Evolutionary conservation across 805 yeast genomes (phyloP).

Genomic region (Candida silvicultrix): DNA sequence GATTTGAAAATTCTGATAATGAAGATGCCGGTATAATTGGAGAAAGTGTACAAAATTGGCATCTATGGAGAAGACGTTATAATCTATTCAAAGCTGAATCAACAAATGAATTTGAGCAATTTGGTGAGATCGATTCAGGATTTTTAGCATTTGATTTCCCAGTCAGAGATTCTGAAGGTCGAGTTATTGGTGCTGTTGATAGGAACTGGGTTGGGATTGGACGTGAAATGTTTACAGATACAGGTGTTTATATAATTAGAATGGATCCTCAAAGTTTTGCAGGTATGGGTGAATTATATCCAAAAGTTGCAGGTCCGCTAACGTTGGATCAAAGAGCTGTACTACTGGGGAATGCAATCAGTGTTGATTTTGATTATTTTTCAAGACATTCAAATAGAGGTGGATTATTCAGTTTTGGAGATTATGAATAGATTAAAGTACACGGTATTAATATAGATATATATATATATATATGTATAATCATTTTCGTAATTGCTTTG

Average conservation of each 20-base stretch:
- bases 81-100: conserved; percentile 54
- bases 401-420: conserved; percentile 11
- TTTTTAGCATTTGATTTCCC: conserved; percentile 85
- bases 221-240: conserved; percentile 88
- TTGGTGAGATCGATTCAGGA: conserved; percentile 83
- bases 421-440: conserved; percentile 1
- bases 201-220: conserved; percentile 95
- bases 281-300: conserved; percentile 48
- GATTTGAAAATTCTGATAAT: conserved; percentile 26
- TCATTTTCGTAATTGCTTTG: neutral
- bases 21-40: conserved; percentile 56
- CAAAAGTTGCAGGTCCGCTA: conserved; percentile 42
- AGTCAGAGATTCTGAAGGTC: conserved; percentile 49
- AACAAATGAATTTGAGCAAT: conserved; percentile 54
- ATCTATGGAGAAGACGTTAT: conserved; percentile 85
- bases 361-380: conserved; percentile 94
- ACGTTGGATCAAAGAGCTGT: conserved; percentile 81
- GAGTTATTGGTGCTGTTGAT: conserved; percentile 70
- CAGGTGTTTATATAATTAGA: conserved; percentile 84
- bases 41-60: conserved; percentile 91
- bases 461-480: neutral
- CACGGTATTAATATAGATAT: too few species aligned
- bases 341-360: conserved; percentile 78
- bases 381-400: conserved; percentile 72
- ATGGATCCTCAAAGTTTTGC: conserved; percentile 71